Evolutionary conservation across 179 eudicot species (phyloP).

Genomic region (Carnegiea gigantea): DNA sequence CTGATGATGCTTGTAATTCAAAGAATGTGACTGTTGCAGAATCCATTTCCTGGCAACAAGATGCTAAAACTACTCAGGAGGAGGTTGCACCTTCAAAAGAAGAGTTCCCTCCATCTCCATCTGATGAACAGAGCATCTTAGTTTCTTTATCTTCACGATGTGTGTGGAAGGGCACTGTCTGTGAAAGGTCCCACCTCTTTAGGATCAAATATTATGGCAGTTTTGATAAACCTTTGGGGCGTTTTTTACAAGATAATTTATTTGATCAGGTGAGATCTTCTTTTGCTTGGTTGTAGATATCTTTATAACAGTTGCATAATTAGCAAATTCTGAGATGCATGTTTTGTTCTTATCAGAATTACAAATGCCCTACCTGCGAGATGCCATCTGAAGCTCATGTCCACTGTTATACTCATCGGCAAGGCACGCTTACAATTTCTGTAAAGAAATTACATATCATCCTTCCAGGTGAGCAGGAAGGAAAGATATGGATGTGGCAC

Average conservation of each 20-base stretch:
- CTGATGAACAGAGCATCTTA: slow-evolving; percentile 88
- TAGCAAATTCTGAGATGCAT: slow-evolving; percentile 4
- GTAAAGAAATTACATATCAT: slow-evolving; percentile 78
- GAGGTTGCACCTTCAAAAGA: slow-evolving; percentile 52
- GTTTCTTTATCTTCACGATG: slow-evolving; percentile 92
- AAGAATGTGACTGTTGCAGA: slow-evolving; percentile 26
- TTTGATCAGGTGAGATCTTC: slow-evolving; percentile 68
- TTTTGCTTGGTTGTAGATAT: slow-evolving; percentile 1
- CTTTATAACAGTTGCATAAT: slow-evolving; percentile 2
- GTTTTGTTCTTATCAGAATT: slow-evolving; percentile 46
- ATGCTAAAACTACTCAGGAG: slow-evolving; percentile 36
- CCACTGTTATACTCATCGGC: slow-evolving; percentile 96
- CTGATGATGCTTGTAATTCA: slow-evolving; percentile 24
- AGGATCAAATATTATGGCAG: slow-evolving; percentile 94
- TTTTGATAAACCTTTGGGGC: slow-evolving; percentile 93
- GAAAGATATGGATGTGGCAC: slow-evolving; percentile 99
- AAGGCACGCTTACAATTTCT: slow-evolving; percentile 98
- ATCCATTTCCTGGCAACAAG: slow-evolving; percentile 36
- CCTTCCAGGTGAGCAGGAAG: slow-evolving; percentile 88
- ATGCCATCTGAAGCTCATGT: slow-evolving; percentile 97
- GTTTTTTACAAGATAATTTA: slow-evolving; percentile 85
- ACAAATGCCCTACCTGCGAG: slow-evolving; percentile 79
- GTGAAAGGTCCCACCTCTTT: slow-evolving; percentile 92
- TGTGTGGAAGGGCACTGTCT: slow-evolving; percentile 96
- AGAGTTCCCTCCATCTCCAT: slow-evolving; percentile 85